Conservation (phyloP, 2,329 filamentous ascomycete genomes). For the Fusarium tanahbumbuense region DNA sequence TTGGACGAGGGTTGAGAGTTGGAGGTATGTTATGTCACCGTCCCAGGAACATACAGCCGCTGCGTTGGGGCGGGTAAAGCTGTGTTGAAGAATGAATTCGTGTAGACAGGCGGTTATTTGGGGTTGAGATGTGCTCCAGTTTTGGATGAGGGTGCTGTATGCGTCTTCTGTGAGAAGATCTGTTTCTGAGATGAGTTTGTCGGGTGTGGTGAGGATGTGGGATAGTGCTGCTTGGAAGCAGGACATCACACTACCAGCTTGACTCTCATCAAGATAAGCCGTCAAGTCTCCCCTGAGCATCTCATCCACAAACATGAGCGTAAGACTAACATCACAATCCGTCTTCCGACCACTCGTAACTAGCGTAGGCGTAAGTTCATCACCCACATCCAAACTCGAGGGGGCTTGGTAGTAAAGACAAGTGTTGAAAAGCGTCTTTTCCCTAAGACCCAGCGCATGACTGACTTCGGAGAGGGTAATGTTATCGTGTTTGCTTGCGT, state of each 20-base stretch:
- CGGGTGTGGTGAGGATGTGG: constrained; percentile 57
- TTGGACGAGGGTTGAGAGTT: constrained; percentile 54
- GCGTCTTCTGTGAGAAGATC: constrained; percentile 68
- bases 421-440: constrained; percentile 62
- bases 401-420: constrained; percentile 61
- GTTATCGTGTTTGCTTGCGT: constrained; percentile 53
- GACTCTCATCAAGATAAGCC: constrained; percentile 41
- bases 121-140: constrained; percentile 56
- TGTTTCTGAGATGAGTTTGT: constrained; percentile 57
- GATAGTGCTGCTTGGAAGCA: constrained; percentile 66
- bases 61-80: constrained; percentile 53
- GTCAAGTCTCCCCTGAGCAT: constrained; percentile 58
- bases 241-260: constrained; percentile 61
- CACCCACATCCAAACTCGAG: constrained; percentile 15
- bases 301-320: constrained; percentile 56
- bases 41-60: constrained; percentile 60
- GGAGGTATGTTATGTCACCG: constrained; percentile 56
- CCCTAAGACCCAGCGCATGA: constrained; percentile 58
- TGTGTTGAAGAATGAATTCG: constrained; percentile 58
- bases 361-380: constrained; percentile 1
- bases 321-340: constrained; percentile 60
- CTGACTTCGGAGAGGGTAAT: constrained; percentile 60
- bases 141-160: constrained; percentile 66
- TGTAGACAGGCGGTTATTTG: constrained; percentile 58
- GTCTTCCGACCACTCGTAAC: constrained; percentile 52